Conservation (phyloP, 1,139 yeast species). For the Candida tetrigidarum region DNA sequence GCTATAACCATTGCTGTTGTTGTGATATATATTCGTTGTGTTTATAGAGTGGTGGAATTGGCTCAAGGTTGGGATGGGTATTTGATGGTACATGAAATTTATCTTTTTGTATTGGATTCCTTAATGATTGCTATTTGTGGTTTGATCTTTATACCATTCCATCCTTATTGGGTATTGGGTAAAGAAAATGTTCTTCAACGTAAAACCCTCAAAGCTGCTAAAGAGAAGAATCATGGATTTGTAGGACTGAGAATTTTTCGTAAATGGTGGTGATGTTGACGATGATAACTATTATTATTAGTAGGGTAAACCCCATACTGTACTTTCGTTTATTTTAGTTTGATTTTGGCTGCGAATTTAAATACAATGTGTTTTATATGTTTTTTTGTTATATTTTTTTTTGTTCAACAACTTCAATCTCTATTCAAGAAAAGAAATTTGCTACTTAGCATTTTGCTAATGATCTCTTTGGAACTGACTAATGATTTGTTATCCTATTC, state of each 20-base stretch:
- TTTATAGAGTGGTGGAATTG: conserved; percentile 78
- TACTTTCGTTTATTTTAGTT: too few species aligned
- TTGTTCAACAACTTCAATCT: neutral
- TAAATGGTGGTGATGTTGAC: too few species aligned
- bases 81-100: conserved; percentile 69
- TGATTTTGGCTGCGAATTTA: too few species aligned
- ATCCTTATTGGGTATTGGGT: conserved; percentile 65
- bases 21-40: conserved; percentile 67
- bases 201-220: conserved; percentile 13
- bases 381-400: neutral
- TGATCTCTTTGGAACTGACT: conserved; percentile 1
- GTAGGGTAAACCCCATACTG: too few species aligned
- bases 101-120: conserved; percentile 75
- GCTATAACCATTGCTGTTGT: conserved; percentile 55
- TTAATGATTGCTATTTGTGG: conserved; percentile 57
- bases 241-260: neutral
- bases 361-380: too few species aligned
- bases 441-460: conserved; percentile 7
- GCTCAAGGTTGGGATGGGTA: conserved; percentile 76
- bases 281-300: too few species aligned
- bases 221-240: neutral
- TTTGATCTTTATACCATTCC: conserved; percentile 50
- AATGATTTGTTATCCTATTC: conserved; percentile 3
- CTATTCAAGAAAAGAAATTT: neutral
- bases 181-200: conserved; percentile 16